phyloP scores from a whole-genome alignment of 768 basidiomycete species.

The Mycena maculata region DNA sequence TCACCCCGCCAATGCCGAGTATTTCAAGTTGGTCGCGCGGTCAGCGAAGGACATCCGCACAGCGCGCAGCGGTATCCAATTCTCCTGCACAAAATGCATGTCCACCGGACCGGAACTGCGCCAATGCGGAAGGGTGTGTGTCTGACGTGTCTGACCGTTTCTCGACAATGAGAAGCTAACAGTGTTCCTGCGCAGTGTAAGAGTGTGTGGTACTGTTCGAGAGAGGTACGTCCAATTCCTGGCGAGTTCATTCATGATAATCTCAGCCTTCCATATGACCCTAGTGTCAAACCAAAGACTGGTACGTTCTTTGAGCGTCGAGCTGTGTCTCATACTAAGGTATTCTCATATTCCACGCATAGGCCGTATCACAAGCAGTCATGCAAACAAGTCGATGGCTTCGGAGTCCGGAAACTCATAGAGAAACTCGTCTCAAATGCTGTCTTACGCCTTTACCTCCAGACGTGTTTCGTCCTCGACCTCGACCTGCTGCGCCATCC shows the following conservation, averaged over 20 bases:
- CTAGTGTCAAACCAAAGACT: not conserved
- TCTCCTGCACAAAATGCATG: too few relatives aligned
- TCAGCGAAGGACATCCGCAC: too few relatives aligned
- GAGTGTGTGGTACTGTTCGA: not conserved
- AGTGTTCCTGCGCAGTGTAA: too few relatives aligned
- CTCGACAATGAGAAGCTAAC: too few relatives aligned
- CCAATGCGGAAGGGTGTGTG: too few relatives aligned
- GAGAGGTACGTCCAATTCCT: not conserved
- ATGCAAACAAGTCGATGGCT: not conserved
- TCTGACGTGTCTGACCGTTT: too few relatives aligned
- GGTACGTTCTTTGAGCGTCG: not conserved
- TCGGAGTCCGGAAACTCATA: not conserved
- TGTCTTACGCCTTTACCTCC: not conserved
- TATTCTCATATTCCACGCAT: not conserved
- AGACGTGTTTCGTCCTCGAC: not conserved
- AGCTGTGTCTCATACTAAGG: not conserved
- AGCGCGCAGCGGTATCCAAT: too few relatives aligned
- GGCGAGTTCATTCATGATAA: not conserved
- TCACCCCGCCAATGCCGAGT: too few relatives aligned
- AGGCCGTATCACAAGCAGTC: not conserved
- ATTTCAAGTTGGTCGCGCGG: too few relatives aligned
- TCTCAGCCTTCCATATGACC: not conserved
- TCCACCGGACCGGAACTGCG: too few relatives aligned
- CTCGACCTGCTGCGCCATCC: not conserved
- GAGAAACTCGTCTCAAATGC: not conserved